Base-by-base conservation (phyloP, 2,329 filamentous ascomycete genomes). In the Colletotrichum destructivum region DNA sequence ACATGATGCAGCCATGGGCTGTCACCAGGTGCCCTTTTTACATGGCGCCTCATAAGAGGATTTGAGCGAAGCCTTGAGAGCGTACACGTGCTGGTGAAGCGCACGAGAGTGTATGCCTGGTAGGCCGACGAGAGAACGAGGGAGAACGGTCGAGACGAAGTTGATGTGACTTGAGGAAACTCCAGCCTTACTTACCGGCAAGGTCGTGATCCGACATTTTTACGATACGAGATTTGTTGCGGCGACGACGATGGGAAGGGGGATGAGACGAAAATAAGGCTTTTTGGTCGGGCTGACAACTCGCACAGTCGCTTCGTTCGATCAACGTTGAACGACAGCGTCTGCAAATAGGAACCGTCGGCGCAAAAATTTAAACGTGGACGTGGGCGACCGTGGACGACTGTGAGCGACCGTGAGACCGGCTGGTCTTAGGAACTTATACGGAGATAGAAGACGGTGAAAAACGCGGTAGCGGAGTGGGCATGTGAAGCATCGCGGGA, bases 161-260 rank as follows among this genome's bases (percentile, higher is more conserved):
- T 21, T 8, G 8, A 8, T 7, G n/a, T 4, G 51, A 8, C 5
- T 15, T 38, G 13, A 26, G 44, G 44, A 26, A 42, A 49, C 60
- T 23, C n/a, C n/a, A 44, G n/a, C n/a, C 6, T 54, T 40, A 83
- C 89, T 82, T 79, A 91, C 90, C 87, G 82, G 86, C 87, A 83
- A 91, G 90, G 79, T 92, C 90, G 80, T 91, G 88, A 77, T 92
- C 90, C 69, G 90, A 92, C 90, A 92, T 92, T 73, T 56, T 82
- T 62, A 47, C 35, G 8, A 23, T 60, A 35, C 47, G 52, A 31
- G 26, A 65, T 35, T 35, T 35, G 31, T 51, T 40, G 56, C 23
- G 23, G 57, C 13, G 21, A 42, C 65, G 63, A 52, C 12, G 42
- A 9, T 38, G 18, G 42, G 31, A 47, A 42, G 9, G 4, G 31